phyloP scores from a whole-genome alignment of 441 rosid species.

The Gossypium lobatum region DNA sequence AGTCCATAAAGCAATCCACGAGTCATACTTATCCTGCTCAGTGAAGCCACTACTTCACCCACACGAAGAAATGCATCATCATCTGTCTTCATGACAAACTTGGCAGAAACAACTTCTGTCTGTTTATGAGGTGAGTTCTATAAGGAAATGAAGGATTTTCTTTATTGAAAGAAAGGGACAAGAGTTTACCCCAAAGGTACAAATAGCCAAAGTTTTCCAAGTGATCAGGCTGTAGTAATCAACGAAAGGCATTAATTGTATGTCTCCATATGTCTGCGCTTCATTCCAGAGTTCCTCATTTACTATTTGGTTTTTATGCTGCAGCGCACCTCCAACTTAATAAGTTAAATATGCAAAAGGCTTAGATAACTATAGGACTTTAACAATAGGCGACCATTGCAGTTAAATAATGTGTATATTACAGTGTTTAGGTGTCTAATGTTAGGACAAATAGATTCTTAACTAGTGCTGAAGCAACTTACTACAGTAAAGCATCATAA shows the following conservation, averaged over 20 bases:
- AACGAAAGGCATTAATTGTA: constrained; percentile 95
- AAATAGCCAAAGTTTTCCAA: constrained; percentile 94
- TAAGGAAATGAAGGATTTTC: constrained; percentile 21
- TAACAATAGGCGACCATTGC: not conserved
- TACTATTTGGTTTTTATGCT: constrained; percentile 91
- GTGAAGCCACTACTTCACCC: constrained; percentile 72
- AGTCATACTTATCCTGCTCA: constrained; percentile 47
- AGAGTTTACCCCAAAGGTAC: constrained; percentile 84
- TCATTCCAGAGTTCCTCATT: constrained; percentile 93
- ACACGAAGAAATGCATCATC: constrained; percentile 96
- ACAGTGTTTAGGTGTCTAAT: not conserved
- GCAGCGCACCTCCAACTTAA: constrained; percentile 30
- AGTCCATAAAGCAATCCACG: constrained; percentile 82
- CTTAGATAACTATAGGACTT: not conserved
- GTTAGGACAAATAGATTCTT: not conserved
- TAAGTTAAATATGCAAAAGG: constrained; percentile 17
- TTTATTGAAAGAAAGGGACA: constrained; percentile 20
- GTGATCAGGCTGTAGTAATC: constrained; percentile 94
- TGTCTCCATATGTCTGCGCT: constrained; percentile 73
- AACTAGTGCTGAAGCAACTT: not conserved
- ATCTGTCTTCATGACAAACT: constrained; percentile 92
- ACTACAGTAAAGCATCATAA: not conserved
- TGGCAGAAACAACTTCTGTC: constrained; percentile 79
- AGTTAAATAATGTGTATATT: not conserved
- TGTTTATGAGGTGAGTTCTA: constrained; percentile 34